phyloP scores from a whole-genome alignment of 441 rosid species.

The Corymbia calophylla region DNA sequence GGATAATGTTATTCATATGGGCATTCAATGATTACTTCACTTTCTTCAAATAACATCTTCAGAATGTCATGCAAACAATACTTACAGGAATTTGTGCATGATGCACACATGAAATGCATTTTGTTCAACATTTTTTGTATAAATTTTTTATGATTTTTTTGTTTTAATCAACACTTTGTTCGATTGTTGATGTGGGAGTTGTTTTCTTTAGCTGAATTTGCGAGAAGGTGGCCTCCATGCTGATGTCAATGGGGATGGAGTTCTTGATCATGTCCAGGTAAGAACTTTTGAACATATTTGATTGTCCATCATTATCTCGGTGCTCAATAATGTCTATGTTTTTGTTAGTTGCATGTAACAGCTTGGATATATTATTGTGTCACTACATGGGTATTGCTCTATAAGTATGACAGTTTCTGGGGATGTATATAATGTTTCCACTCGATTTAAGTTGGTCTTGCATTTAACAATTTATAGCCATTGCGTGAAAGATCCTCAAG shows the following conservation, averaged over 20 bases:
- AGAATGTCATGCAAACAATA: neutral
- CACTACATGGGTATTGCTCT: neutral
- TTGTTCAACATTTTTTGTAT: neutral
- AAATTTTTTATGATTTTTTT: neutral
- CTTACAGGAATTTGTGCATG: neutral
- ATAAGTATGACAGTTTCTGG: neutral
- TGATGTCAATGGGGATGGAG: constrained; percentile 98
- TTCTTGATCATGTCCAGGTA: constrained; percentile 99
- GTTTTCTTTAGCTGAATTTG: constrained; percentile 71
- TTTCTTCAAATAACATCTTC: neutral
- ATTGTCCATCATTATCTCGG: neutral
- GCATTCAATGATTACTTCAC: neutral
- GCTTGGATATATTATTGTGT: neutral
- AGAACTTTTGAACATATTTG: neutral
- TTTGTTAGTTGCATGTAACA: neutral
- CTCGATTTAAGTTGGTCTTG: neutral
- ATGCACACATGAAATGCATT: neutral
- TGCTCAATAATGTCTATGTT: neutral
- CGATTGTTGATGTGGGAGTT: neutral
- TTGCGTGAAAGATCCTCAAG: neutral
- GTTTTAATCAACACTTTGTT: neutral
- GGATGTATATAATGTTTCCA: neutral
- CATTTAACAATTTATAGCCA: neutral
- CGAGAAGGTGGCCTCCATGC: constrained; percentile 99
- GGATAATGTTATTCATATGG: neutral